Evolutionary conservation across 176 grass and related monocot species (phyloP), one percentile per base, ranked within the genome.

Genomic region (Miscanthus lutarioriparius): DNA sequence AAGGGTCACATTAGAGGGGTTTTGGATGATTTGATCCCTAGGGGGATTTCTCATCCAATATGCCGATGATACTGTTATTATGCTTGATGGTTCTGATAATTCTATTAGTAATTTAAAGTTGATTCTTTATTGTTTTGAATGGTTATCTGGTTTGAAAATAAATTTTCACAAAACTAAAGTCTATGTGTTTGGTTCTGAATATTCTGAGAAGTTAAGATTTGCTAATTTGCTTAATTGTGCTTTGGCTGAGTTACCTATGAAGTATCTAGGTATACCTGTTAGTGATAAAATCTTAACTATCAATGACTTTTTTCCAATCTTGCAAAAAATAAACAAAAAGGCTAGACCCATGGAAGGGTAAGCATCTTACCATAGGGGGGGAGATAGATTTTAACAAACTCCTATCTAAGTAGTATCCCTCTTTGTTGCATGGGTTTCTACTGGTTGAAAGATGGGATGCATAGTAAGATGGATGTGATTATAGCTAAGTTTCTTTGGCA

Each of bases 241-340:
- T 30, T 30, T 30, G 28, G 28, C 28, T 30, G 28, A 30, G 28
- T 30, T 30, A 30, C 28, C 28, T 30, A 30, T 30, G 28, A 30
- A 30, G 28, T 30, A 30, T 30, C 28, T 30, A 30, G 28, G 28
- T 30, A 30, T 30, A 32, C 1, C 16, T 1, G 4, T 68, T 1
- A 4, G 5, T 3, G 32, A 37, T 20, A 3, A 20, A 3, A 1
- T 9, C 0, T 1, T 36, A 0, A 1, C 0, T 0, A 3, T 8
- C 0, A 0, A 0, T 9, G 16, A 1, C 0, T 38, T 68, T 4
- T 3, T 3, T 0, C 1, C 2, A 0, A 1, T 68, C 0, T 8
- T 10, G 6, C 1, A 10, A 0, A 70, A 70, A 40, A 5, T 70
- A 36, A 4, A 0, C 0, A 70, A 68, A 1, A 68, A 20, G 22